Percentiles rank a stretch among this genome's conserved stretches.
Conservation (phyloP, 225 moss, liverwort and hornwort species). For the Physcomitrium patens region DNA sequence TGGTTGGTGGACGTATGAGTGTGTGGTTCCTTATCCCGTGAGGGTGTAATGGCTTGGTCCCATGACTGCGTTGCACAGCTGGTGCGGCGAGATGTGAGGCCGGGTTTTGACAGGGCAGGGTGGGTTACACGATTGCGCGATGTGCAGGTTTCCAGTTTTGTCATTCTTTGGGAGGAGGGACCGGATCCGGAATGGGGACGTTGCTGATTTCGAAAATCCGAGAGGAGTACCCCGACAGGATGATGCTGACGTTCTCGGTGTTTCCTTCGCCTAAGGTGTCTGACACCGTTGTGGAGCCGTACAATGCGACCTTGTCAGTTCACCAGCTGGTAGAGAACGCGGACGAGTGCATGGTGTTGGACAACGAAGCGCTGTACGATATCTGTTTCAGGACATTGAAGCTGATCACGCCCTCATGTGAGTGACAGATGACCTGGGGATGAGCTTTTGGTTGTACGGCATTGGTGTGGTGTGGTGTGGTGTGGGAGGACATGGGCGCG, state of each 20-base stretch:
- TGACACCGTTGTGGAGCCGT: slow-evolving; percentile 38
- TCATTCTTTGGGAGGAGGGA: slow-evolving; percentile 43
- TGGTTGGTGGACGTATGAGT: neutral
- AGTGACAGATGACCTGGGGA: neutral
- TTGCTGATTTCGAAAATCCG: slow-evolving; percentile 38
- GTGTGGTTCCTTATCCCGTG: too few relatives aligned
- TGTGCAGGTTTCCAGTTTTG: slow-evolving; percentile 41
- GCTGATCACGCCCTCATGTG: slow-evolving; percentile 38
- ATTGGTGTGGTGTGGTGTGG: too few relatives aligned
- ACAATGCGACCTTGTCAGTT: slow-evolving; percentile 39
- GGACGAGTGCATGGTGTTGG: slow-evolving; percentile 41
- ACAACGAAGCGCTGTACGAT: slow-evolving; percentile 42
- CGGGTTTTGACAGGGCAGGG: too few relatives aligned
- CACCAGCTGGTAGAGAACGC: slow-evolving; percentile 43
- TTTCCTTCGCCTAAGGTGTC: slow-evolving; percentile 44
- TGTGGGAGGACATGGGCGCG: too few relatives aligned
- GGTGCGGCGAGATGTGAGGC: too few relatives aligned
- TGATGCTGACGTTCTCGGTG: slow-evolving; percentile 44
- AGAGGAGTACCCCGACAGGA: slow-evolving; percentile 36
- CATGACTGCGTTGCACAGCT: too few relatives aligned
- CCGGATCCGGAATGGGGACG: slow-evolving; percentile 38
- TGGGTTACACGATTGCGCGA: neutral
- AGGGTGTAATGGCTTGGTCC: neutral
- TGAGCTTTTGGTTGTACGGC: too few relatives aligned
- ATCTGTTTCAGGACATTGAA: slow-evolving; percentile 45